A percentile compares a stretch with the other conserved stretches of the same genome.
phyloP scores from a whole-genome alignment of 495 filamentous ascomycete species.

The Amphirosellinia nigrospora region DNA sequence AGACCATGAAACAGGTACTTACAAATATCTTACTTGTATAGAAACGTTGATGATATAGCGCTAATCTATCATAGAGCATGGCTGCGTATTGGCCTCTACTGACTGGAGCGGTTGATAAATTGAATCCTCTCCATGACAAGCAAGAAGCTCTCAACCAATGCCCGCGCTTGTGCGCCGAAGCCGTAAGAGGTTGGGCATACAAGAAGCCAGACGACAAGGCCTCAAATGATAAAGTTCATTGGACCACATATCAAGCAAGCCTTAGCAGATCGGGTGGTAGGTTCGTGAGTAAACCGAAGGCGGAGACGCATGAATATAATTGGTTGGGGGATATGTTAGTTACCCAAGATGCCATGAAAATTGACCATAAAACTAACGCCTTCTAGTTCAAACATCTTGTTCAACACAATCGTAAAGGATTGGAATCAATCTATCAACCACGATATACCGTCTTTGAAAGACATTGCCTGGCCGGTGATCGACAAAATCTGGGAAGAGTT shows the following conservation, averaged over 20 bases:
- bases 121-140: constrained; percentile 9
- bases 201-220: constrained; percentile 23
- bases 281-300: constrained; percentile 23
- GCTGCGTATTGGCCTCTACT: not conserved
- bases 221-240: constrained; percentile 13
- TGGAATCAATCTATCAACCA: constrained; percentile 12
- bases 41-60: not conserved
- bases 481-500: constrained; percentile 21
- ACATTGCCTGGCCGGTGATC: not conserved
- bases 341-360: not conserved
- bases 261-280: constrained; percentile 24
- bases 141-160: constrained; percentile 12
- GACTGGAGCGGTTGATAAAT: not conserved
- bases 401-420: constrained; percentile 9
- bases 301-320: constrained; percentile 19
- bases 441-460: constrained; percentile 17
- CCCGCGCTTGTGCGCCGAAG: not conserved
- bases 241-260: constrained; percentile 28
- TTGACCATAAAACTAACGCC: not conserved
- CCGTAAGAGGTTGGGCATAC: constrained; percentile 26
- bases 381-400: constrained; percentile 1
- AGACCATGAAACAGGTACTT: not conserved
- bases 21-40: not conserved
- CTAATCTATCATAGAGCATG: not conserved
- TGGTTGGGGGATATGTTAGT: constrained; percentile 29